A percentile compares a stretch with the other conserved stretches of the same genome.
phyloP scores from a whole-genome alignment of 1,284 basidiomycete genomes.

The Schizopora paradoxa region DNA sequence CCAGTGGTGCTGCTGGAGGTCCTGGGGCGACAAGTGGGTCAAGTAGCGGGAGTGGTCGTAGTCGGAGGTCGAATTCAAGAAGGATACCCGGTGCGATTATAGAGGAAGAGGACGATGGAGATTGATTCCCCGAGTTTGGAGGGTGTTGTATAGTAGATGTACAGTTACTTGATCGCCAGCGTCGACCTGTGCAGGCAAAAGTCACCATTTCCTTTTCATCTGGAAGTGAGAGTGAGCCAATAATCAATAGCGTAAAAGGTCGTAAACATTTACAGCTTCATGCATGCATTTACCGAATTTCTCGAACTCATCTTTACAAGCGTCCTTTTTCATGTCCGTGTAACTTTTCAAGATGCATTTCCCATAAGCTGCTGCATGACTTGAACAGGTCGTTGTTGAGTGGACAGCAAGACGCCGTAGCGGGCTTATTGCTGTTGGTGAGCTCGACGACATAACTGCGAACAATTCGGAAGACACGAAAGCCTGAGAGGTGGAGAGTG shows the following conservation, averaged over 20 bases:
- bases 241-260: constrained; percentile 1
- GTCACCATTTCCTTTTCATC: constrained; percentile 66
- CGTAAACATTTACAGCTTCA: constrained; percentile 48
- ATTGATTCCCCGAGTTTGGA: background rate
- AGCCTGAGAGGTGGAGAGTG: too few relatives aligned
- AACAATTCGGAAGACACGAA: too few relatives aligned
- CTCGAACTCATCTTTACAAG: constrained; percentile 73
- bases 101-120: constrained; percentile 10
- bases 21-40: background rate
- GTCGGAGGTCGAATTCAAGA: background rate
- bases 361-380: constrained; percentile 69
- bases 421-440: constrained; percentile 37
- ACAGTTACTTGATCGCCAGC: background rate
- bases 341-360: constrained; percentile 74
- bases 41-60: background rate
- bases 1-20: background rate
- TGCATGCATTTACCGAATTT: constrained; percentile 72
- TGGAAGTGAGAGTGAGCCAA: constrained; percentile 25
- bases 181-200: too few relatives aligned
- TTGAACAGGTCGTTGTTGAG: constrained; percentile 63
- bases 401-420: constrained; percentile 59
- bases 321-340: constrained; percentile 70
- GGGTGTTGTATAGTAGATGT: background rate
- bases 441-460: constrained; percentile 21
- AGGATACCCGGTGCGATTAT: constrained; percentile 14